These are phyloP conservation scores for Penicillium longicatenatum DNA, from an alignment of 495 filamentous ascomycete genomes.

Conservation along the genomic window DNA sequence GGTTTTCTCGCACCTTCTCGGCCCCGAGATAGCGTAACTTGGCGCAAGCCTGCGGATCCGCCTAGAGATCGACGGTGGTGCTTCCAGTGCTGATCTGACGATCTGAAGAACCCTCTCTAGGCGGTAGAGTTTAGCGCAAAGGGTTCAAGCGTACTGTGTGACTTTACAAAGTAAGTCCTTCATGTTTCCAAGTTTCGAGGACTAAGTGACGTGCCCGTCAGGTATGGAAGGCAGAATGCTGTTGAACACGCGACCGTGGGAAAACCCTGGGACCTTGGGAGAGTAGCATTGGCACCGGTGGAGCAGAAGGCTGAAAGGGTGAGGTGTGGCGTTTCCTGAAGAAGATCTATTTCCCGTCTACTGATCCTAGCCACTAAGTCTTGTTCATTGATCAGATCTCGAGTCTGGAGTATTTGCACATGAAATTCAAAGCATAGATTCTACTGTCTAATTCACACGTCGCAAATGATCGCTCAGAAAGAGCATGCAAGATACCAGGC, in stretches of 20 bases:
- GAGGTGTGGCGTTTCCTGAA: neutral
- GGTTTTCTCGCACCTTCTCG: neutral
- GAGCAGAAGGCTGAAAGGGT: neutral
- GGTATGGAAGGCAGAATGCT: neutral
- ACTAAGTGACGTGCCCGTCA: neutral
- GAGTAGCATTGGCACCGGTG: neutral
- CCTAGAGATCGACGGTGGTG: neutral
- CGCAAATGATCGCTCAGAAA: neutral
- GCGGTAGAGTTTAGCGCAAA: neutral
- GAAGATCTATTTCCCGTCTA: neutral
- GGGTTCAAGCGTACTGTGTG: neutral
- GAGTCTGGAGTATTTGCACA: neutral
- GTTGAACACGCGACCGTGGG: neutral
- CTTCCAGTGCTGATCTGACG: neutral
- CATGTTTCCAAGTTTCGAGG: neutral
- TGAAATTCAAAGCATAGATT: neutral
- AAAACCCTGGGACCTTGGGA: neutral
- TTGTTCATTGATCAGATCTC: neutral
- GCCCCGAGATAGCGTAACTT: neutral
- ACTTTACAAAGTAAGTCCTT: neutral
- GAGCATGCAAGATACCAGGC: neutral
- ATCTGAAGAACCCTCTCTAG: neutral
- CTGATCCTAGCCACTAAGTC: no score
- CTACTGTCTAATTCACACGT: neutral
- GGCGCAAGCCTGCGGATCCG: neutral